Evolutionary conservation across 306 rosid genomes (phyloP).

Genomic region (Cicer bijugum): DNA sequence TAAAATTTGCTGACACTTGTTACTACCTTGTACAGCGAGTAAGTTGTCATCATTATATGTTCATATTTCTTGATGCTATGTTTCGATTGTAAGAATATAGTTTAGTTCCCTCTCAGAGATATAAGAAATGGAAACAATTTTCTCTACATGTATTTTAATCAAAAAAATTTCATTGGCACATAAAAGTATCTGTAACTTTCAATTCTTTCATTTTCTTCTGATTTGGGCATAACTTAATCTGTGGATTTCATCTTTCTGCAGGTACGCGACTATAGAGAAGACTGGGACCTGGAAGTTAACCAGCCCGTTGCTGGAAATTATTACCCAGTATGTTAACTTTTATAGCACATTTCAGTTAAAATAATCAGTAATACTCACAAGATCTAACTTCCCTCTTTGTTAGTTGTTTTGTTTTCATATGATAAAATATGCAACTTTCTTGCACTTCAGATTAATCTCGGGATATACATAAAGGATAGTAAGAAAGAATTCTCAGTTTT

Average conservation of each 20-base stretch:
- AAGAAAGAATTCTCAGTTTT: slow-evolving; percentile 69
- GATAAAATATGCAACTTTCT: slow-evolving; percentile 5
- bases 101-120: slow-evolving; percentile 8
- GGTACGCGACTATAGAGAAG: slow-evolving; percentile 78
- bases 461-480: slow-evolving; percentile 65
- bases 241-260: slow-evolving; percentile 47
- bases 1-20: slow-evolving; percentile 24
- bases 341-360: slow-evolving; percentile 24
- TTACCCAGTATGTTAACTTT: slow-evolving; percentile 69
- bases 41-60: slow-evolving; percentile 15
- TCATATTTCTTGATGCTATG: slow-evolving; percentile 4
- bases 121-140: slow-evolving; percentile 33
- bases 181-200: slow-evolving; percentile 19
- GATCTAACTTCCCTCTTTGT: slow-evolving; percentile 22
- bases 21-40: slow-evolving; percentile 37
- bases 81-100: slow-evolving; percentile 21
- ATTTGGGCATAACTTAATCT: slow-evolving; percentile 33
- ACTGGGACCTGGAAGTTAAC: slow-evolving; percentile 83
- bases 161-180: slow-evolving; percentile 14
- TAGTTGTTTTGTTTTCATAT: slow-evolving; percentile 25
- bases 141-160: neutral
- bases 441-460: slow-evolving; percentile 72
- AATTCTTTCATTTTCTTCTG: slow-evolving; percentile 8
- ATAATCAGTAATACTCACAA: slow-evolving; percentile 18
- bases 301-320: slow-evolving; percentile 93